Base-by-base conservation (phyloP, 345 rosid genomes). In the Moricandia arvensis region DNA sequence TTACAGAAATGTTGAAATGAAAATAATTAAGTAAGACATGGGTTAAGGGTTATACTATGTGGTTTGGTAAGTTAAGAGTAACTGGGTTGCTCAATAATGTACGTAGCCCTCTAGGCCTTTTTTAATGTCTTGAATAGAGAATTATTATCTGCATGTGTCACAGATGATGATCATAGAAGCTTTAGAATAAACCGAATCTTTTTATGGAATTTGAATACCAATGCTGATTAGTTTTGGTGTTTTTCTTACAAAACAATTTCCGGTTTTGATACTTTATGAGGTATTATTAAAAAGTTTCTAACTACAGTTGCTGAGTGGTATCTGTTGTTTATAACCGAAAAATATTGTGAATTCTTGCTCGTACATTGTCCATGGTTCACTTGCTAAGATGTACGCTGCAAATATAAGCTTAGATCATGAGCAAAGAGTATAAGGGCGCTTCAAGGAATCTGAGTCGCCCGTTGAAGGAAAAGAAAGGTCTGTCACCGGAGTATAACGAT, bases 21-120 rank as follows among this genome's bases (percentile, higher is more conserved):
- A 62, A 26, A 24, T 15, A 41, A 41, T 43, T 12, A 24, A 33
- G 17, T 0, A 66, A 31, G 3, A 75, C 51, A 41, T 59, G 17
- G 49, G 4, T 21, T 33, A 45, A 59, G 41, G 34, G 45, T 47
- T 47, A 57, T 26, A 6, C 7, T 24, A 11, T 55, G 29, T 43
- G 16, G 21, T 31, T 3, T 16, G 29, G 26, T 75, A 75, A 66
- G 68, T 75, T 24, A 30, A 54, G 37, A 45, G 21, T 59, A 49
- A 68, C 53, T 61, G 26, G 61, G 30, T 75, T 67, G 38, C 49
- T 75, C 79, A 51, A 37, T 47, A 54, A 60, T 60, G 79, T 59
- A 49, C 41, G 37, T 75, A 67, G 53, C 31, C 31, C 38, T 33
- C 51, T 21, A 34, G 21, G 21, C 63, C 10, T 21, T 61, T 75